Percentiles rank a stretch among this genome's conserved stretches.
phyloP scores from a whole-genome alignment of 352 stramenopile species.

The Globisporangium abappressorium region DNA sequence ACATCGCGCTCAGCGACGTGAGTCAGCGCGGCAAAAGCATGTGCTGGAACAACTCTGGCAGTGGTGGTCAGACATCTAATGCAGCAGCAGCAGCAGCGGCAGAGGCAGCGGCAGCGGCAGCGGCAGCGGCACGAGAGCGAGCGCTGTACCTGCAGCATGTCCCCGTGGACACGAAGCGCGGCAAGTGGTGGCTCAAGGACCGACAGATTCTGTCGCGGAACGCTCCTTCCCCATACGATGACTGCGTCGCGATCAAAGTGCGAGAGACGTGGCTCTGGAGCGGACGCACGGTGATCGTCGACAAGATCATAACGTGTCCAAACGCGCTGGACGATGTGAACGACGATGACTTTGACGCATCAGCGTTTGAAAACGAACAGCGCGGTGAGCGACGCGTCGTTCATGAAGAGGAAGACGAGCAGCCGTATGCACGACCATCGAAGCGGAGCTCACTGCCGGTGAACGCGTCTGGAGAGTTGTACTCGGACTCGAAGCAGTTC shows the following conservation, averaged over 20 bases:
- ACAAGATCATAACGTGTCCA: conserved; percentile 53
- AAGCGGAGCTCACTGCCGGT: neutral
- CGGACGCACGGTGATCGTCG: conserved; percentile 50
- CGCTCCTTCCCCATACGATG: conserved; percentile 23
- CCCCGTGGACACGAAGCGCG: conserved; percentile 38
- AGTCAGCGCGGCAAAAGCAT: conserved; percentile 6
- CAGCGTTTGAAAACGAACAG: neutral
- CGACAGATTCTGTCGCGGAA: conserved; percentile 51
- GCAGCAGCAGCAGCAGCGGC: conserved; percentile 10
- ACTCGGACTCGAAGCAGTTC: conserved; percentile 11
- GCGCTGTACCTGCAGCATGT: conserved; percentile 33
- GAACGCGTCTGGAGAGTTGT: neutral
- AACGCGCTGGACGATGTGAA: neutral
- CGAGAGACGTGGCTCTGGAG: conserved; percentile 66
- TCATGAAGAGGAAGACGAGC: neutral
- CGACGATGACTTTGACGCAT: neutral
- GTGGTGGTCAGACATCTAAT: neutral
- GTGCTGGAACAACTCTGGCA: conserved; percentile 2
- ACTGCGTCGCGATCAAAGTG: conserved; percentile 47
- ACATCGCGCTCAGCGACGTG: neutral
- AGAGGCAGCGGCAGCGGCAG: conserved; percentile 12
- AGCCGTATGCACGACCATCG: neutral
- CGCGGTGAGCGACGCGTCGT: neutral
- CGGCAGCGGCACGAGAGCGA: conserved; percentile 6
- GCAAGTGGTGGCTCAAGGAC: conserved; percentile 71